phyloP scores from a whole-genome alignment of 2,329 filamentous ascomycete genomes.

The Trichothecium roseum region DNA sequence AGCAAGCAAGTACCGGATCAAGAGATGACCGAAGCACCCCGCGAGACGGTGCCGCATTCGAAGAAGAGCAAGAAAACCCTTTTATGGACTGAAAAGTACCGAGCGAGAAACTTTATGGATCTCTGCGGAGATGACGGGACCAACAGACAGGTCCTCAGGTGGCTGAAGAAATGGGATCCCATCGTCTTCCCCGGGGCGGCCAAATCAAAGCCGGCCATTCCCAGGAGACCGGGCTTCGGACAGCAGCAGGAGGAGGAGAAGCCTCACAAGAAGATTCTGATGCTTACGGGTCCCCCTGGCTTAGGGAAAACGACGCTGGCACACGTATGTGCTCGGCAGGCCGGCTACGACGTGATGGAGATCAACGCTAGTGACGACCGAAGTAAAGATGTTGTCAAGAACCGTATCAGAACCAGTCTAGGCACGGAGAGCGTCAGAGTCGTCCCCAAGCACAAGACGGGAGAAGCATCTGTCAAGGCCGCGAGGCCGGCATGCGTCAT shows the following conservation, averaged over 20 bases:
- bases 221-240: conserved; percentile 19
- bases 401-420: conserved; percentile 80
- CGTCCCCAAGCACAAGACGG: conserved; percentile 49
- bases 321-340: conserved; percentile 90
- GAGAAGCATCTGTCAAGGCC: conserved; percentile 50
- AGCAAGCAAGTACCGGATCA: conserved; percentile 7
- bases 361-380: conserved; percentile 97
- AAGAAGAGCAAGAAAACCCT: conserved; percentile 41
- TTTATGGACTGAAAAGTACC: conserved; percentile 96
- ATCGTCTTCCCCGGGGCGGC: conserved; percentile 76
- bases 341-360: conserved; percentile 91
- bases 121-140: conserved; percentile 91
- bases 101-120: conserved; percentile 83
- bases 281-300: conserved; percentile 85
- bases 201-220: conserved; percentile 42
- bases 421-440: conserved; percentile 89
- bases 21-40: conserved; percentile 26
- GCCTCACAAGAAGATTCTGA: conserved; percentile 74
- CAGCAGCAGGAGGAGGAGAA: conserved; percentile 55
- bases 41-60: conserved; percentile 19
- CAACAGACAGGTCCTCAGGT: conserved; percentile 79
- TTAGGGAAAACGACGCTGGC: conserved; percentile 93
- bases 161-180: conserved; percentile 90
- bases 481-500: conserved; percentile 86
- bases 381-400: conserved; percentile 80